Evolutionary conservation across 176 grass and related monocot genomes (phyloP).

Genomic region (Eleusine coracana): DNA sequence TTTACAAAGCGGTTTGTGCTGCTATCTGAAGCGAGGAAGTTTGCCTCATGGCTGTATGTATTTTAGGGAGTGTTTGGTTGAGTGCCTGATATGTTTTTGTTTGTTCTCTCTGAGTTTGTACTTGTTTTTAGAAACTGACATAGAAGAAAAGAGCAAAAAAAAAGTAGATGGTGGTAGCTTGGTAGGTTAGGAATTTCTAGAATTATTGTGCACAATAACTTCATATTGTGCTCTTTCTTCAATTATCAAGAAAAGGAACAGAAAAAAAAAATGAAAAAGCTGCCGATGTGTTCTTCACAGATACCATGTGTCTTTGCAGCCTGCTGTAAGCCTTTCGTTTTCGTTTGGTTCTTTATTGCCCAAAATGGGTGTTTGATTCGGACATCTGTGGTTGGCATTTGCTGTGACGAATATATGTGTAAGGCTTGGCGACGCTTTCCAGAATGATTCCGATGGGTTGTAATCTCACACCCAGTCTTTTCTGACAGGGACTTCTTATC

Average conservation of each 20-base stretch:
- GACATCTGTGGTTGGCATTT: slow-evolving; percentile 31
- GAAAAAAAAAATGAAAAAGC: not conserved
- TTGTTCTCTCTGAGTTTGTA: not conserved
- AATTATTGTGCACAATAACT: slow-evolving; percentile 17
- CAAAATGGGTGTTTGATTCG: slow-evolving; percentile 32
- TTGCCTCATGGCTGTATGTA: slow-evolving; percentile 11
- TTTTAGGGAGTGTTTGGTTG: slow-evolving; percentile 2
- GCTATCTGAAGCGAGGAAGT: slow-evolving; percentile 26
- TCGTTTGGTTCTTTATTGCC: slow-evolving; percentile 37
- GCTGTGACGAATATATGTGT: slow-evolving; percentile 3
- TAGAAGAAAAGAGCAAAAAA: slow-evolving; percentile 10
- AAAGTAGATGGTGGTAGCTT: not conserved
- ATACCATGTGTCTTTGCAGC: slow-evolving; percentile 22
- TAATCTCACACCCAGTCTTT: slow-evolving; percentile 32
- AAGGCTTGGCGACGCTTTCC: slow-evolving; percentile 24
- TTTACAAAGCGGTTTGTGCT: not conserved
- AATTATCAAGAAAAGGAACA: slow-evolving; percentile 28
- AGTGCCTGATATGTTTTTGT: not conserved
- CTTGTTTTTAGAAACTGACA: slow-evolving; percentile 40
- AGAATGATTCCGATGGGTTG: slow-evolving; percentile 22
- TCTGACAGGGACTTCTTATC: slow-evolving; percentile 28
- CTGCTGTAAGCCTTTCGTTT: slow-evolving; percentile 21
- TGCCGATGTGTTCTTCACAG: slow-evolving; percentile 17
- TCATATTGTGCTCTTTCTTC: slow-evolving; percentile 11
- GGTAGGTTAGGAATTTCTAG: slow-evolving; percentile 4